Evolutionary conservation across 352 stramenopile genomes (phyloP).

Genomic region (Pythium sp.): DNA sequence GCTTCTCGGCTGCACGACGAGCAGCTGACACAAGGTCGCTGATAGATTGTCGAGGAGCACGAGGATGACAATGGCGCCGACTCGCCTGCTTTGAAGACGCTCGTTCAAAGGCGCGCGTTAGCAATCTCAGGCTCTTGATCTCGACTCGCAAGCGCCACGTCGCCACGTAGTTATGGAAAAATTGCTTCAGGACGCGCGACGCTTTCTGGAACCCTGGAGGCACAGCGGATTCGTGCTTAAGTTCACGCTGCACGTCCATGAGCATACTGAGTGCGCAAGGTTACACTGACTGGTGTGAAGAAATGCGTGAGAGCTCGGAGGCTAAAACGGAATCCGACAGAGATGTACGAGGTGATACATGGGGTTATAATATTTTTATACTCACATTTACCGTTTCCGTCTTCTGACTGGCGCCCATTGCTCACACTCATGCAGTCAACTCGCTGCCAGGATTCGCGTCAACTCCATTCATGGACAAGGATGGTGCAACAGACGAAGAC

Average conservation of each 20-base stretch:
- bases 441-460: not conserved
- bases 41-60: not conserved
- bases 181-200: conserved; percentile 14
- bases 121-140: conserved; percentile 9
- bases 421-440: conserved; percentile 1
- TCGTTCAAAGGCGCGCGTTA: conserved; percentile 20
- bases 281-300: not conserved
- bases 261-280: not conserved
- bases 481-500: not conserved
- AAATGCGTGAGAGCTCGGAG: not conserved
- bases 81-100: not conserved
- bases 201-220: not conserved
- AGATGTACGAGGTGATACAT: not conserved
- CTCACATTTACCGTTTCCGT: not conserved
- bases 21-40: too few species aligned
- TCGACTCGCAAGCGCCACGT: conserved; percentile 17
- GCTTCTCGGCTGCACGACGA: conserved; percentile 1
- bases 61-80: not conserved
- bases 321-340: not conserved
- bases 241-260: not conserved
- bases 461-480: not conserved
- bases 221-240: not conserved
- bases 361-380: not conserved
- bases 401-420: not conserved
- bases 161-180: conserved; percentile 16